Evolutionary conservation across 2,329 filamentous ascomycete species (phyloP).

Genomic region (Dactylonectria macrodidyma): DNA sequence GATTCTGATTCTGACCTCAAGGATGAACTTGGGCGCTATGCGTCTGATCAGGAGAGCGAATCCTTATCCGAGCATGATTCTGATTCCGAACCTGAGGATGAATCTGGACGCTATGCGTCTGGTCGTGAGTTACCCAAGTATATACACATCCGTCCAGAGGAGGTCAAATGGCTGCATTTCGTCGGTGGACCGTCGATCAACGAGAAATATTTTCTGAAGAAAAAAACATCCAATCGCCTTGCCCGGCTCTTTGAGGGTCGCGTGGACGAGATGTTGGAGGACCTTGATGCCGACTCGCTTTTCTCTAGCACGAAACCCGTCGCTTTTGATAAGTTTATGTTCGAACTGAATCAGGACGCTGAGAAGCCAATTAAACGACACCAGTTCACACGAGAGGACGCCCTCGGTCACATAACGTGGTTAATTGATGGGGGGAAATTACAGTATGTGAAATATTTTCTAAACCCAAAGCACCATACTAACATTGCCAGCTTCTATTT

Average conservation of each 20-base stretch:
- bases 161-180: slow-evolving; percentile 44
- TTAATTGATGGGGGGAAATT: slow-evolving; percentile 30
- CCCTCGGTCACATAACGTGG: slow-evolving; percentile 19
- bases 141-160: slow-evolving; percentile 39
- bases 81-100: not conserved
- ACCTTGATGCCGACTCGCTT: slow-evolving; percentile 31
- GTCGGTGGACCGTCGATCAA: slow-evolving; percentile 36
- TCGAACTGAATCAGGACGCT: slow-evolving; percentile 43
- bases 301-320: slow-evolving; percentile 36
- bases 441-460: slow-evolving; percentile 25
- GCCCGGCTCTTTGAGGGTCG: slow-evolving; percentile 41
- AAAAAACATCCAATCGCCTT: not conserved
- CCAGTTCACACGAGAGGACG: slow-evolving; percentile 43
- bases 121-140: not conserved
- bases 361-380: slow-evolving; percentile 39
- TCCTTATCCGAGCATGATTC: not conserved
- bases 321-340: slow-evolving; percentile 42
- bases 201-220: not conserved
- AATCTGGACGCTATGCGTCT: not conserved
- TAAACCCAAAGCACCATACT: slow-evolving; percentile 9
- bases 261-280: slow-evolving; percentile 42
- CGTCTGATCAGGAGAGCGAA: not conserved
- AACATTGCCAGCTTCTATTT: slow-evolving; percentile 22
- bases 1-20: not conserved
- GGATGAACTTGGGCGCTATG: not conserved